Conservation (phyloP, 1,284 basidiomycete species). For the Cystobasidium slooffiae region DNA sequence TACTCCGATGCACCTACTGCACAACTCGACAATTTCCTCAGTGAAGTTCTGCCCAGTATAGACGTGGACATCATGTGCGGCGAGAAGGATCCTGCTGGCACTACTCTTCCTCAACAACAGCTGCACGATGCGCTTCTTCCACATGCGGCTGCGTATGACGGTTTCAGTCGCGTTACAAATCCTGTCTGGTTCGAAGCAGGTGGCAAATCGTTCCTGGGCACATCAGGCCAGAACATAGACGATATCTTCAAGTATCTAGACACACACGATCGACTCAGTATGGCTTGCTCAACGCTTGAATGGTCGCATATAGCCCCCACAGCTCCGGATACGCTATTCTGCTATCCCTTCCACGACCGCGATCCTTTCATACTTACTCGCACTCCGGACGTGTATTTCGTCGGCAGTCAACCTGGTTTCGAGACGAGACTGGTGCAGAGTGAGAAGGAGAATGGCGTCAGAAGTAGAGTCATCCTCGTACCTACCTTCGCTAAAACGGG, state of each 20-base stretch:
- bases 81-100: conserved; percentile 62
- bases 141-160: conserved; percentile 65
- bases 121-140: conserved; percentile 92
- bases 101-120: conserved; percentile 89
- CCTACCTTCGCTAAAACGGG: conserved; percentile 76
- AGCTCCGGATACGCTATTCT: conserved; percentile 97
- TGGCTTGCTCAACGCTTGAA: conserved; percentile 78
- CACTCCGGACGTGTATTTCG: conserved; percentile 85
- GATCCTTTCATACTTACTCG: conserved; percentile 88
- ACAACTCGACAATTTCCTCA: conserved; percentile 70
- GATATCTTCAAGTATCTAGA: conserved; percentile 91
- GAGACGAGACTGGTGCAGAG: conserved; percentile 69
- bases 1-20: conserved; percentile 76
- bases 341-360: conserved; percentile 84
- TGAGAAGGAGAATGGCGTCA: conserved; percentile 56
- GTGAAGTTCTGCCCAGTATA: conserved; percentile 66
- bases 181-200: conserved; percentile 74
- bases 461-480: conserved; percentile 73
- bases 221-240: conserved; percentile 89
- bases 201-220: conserved; percentile 69
- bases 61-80: conserved; percentile 41
- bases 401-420: conserved; percentile 90
- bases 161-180: conserved; percentile 82
- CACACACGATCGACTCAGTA: conserved; percentile 65
- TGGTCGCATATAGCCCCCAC: conserved; percentile 98